Evolutionary conservation across 768 basidiomycete species (phyloP), one percentile per base, ranked within the genome.

Genomic region (Mycena rosella): DNA sequence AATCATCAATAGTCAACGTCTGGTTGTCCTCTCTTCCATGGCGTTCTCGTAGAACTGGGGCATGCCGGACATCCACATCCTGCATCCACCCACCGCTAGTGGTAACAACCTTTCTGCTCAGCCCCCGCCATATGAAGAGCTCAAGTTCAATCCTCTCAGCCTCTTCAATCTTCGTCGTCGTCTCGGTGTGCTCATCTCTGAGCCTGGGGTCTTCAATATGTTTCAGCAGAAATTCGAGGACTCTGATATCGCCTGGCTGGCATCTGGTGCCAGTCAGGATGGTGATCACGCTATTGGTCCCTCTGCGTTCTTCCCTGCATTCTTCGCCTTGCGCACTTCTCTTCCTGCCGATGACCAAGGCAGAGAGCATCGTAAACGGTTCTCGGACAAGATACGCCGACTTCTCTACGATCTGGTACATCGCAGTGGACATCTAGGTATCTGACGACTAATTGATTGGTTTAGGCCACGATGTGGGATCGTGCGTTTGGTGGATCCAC

Each of bases 401-500:
- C 24, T 48, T 5, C 26, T 58, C 4, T 65, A n/a, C 20, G 63
- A 65, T n/a, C 5, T 65, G 40, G 53, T 58, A 34, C 22, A 44
- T 47, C 14, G 17, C 29, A 22, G 2, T 6, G 2, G 6, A n/a
- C 34, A 6, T 48, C 17, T 47, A 17, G 24, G 22, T 58, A 3
- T 17, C 22, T 17, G 4, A 20, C 27, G 5, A 26, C 17, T 32
- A 1, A 30, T 9, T 40, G 15, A 27, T 29, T 15, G 3, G 8
- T 49, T 3, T 11, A 65, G 63, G 56, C 55, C 0, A 65, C 63
- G 2, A n/a, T 58, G 20, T 45, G 32, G 36, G 53, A 65, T 48
- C 63, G 55, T 22, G 4, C 34, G 1, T 47, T 38, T 29, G 63
- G 63, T 4, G 20, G 26, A 5, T 17, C 54, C 14, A 65, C 63